These are phyloP conservation scores for Salicornia ramosissima DNA, from an alignment of 148 eudicot genomes.

Conservation along the genomic window DNA sequence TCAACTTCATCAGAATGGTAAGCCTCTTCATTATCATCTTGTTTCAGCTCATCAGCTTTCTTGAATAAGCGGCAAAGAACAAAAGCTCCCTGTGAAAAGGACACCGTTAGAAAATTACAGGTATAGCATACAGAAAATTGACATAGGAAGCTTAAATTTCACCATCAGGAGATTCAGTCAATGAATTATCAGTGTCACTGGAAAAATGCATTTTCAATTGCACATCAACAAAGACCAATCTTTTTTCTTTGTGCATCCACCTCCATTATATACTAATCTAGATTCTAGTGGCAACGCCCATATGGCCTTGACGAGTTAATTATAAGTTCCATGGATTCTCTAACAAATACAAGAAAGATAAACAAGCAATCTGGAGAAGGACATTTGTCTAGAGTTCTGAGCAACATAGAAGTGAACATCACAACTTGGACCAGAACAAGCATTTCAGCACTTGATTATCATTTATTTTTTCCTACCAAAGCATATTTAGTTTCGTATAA, in stretches of 20 bases:
- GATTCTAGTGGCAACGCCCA: neutral
- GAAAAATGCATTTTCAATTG: neutral
- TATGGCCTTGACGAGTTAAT: neutral
- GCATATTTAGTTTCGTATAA: too few species aligned
- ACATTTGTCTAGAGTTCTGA: too few species aligned
- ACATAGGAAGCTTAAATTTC: neutral
- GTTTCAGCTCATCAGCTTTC: slow-evolving; percentile 54
- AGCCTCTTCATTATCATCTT: slow-evolving; percentile 48
- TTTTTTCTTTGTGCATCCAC: neutral
- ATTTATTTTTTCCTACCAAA: neutral
- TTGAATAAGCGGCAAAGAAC: slow-evolving; percentile 81
- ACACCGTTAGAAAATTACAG: neutral
- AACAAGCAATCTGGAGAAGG: neutral
- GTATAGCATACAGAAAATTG: neutral
- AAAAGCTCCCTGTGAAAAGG: slow-evolving; percentile 54
- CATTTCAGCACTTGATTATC: neutral
- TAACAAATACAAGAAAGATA: too few species aligned
- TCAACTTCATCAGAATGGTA: slow-evolving; percentile 51
- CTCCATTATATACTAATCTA: neutral
- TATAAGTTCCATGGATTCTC: neutral
- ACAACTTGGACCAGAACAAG: neutral
- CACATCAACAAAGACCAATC: neutral
- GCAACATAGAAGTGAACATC: neutral
- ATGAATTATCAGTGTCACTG: neutral
- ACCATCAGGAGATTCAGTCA: neutral